Evolutionary conservation across 2,329 filamentous ascomycete genomes (phyloP).

Genomic region (Arthroderma sp.): DNA sequence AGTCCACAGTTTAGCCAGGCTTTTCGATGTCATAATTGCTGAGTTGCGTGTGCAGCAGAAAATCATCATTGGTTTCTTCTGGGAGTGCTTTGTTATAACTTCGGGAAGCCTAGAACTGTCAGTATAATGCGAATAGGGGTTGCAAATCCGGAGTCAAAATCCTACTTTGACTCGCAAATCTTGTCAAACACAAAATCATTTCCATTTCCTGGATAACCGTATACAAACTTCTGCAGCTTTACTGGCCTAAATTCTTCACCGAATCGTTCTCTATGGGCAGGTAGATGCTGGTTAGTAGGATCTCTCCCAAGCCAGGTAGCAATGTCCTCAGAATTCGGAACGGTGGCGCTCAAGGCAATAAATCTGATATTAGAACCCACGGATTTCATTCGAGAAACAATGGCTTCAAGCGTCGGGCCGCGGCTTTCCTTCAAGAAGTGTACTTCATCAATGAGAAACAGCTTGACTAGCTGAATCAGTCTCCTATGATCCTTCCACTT

Average conservation of each 20-base stretch:
- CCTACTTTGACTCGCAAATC: conserved; percentile 46
- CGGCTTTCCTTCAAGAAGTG: conserved; percentile 71
- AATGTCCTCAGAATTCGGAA: conserved; percentile 71
- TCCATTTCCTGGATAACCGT: conserved; percentile 49
- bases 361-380: conserved; percentile 64
- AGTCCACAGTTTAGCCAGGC: conserved; percentile 54
- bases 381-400: conserved; percentile 78
- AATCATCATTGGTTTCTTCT: conserved; percentile 64
- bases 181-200: conserved; percentile 73
- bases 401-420: conserved; percentile 67
- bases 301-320: conserved; percentile 65
- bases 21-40: conserved; percentile 52
- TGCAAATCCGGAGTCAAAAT: background rate
- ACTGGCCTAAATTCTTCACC: conserved; percentile 72
- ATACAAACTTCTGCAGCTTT: conserved; percentile 60
- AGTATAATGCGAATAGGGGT: background rate
- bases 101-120: conserved; percentile 43
- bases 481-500: conserved; percentile 73
- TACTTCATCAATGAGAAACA: conserved; percentile 79
- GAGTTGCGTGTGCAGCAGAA: conserved; percentile 71
- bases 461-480: conserved; percentile 59
- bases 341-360: conserved; percentile 67
- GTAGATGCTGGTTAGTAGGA: conserved; percentile 43
- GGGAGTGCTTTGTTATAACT: conserved; percentile 53
- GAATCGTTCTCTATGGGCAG: conserved; percentile 56